These are phyloP conservation scores for Boletus fagicola DNA, from an alignment of 768 basidiomycete species.

Conservation along the genomic window DNA sequence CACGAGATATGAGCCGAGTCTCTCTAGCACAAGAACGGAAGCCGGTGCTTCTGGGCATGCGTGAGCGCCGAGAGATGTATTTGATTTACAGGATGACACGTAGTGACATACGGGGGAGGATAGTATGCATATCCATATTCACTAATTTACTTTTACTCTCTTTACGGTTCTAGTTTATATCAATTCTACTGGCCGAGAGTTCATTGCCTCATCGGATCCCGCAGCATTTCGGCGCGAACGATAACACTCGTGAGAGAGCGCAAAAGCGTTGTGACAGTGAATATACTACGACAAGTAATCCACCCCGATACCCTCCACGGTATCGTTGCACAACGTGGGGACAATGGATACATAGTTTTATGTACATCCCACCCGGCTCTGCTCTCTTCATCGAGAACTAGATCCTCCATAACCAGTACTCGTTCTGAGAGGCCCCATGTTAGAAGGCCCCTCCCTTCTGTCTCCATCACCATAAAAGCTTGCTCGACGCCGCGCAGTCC, in stretches of 20 bases:
- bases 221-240: background rate
- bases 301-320: background rate
- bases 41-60: conserved; percentile 5
- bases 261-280: background rate
- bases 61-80: background rate
- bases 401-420: conserved; percentile 84
- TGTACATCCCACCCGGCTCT: background rate
- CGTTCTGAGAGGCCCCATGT: conserved; percentile 65
- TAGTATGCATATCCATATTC: conserved; percentile 15
- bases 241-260: background rate
- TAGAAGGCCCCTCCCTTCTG: conserved; percentile 68
- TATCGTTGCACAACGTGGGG: background rate
- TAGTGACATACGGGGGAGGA: conserved; percentile 1
- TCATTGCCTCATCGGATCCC: background rate
- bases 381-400: conserved; percentile 52
- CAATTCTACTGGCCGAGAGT: background rate
- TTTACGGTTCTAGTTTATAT: background rate
- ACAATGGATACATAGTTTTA: background rate
- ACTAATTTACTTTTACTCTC: conserved; percentile 13
- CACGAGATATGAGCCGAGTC: conserved; percentile 6
- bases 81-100: background rate
- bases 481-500: conserved; percentile 26
- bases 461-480: conserved; percentile 38
- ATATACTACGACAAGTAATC: conserved; percentile 4
- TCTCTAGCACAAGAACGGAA: conserved; percentile 6